A percentile compares a stretch with the other conserved stretches of the same genome.
These are phyloP conservation scores for Diversispora epigaea DNA, from an alignment of 192 early-diverging fungal genomes.

Conservation along the genomic window DNA sequence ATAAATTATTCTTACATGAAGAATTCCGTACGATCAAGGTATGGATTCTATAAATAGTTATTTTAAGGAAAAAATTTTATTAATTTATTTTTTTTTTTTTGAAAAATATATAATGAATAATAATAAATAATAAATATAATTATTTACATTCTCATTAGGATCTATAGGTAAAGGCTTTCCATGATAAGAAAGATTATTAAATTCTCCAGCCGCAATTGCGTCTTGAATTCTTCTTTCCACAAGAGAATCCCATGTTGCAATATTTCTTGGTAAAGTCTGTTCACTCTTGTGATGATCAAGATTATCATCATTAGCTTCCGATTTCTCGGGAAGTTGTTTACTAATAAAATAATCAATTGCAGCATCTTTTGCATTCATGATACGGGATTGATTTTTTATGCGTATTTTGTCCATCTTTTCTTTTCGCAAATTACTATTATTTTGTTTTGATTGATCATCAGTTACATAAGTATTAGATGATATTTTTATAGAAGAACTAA, in stretches of 20 bases:
- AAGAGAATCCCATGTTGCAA: conserved; percentile 20
- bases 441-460: background rate
- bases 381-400: conserved; percentile 21
- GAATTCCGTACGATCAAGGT: conserved; percentile 37
- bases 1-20: conserved; percentile 1
- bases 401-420: conserved; percentile 25
- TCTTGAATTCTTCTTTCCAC: conserved; percentile 35
- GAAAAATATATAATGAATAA: too few relatives aligned
- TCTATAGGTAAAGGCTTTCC: conserved; percentile 35
- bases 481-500: background rate
- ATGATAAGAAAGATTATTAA: conserved; percentile 32
- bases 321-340: background rate
- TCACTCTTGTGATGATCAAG: background rate
- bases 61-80: too few relatives aligned
- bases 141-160: conserved; percentile 1
- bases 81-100: too few relatives aligned
- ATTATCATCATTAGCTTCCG: background rate
- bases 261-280: background rate
- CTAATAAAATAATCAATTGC: conserved; percentile 29
- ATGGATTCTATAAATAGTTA: conserved; percentile 27
- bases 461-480: background rate
- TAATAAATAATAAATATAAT: too few relatives aligned
- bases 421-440: background rate
- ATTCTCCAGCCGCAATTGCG: conserved; percentile 32
- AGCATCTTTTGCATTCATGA: conserved; percentile 31